Conservation (phyloP, 129 eudicot genomes). For the Tanacetum coccineum region DNA sequence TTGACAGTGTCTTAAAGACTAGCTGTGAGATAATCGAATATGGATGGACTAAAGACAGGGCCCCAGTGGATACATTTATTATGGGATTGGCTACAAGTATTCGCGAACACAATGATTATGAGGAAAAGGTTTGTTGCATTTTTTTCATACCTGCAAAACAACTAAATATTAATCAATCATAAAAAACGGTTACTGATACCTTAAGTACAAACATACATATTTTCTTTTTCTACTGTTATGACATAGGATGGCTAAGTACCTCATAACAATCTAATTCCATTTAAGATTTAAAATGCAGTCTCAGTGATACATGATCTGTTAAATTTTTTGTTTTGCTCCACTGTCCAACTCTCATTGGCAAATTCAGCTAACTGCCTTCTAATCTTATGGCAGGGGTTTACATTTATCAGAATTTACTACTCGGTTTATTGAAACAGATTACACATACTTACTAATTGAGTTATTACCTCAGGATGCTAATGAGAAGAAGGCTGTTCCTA, state of each 20-base stretch:
- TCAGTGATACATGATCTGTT: too few relatives aligned
- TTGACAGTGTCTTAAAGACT: conserved; percentile 69
- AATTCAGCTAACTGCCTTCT: too few relatives aligned
- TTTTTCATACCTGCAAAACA: neutral
- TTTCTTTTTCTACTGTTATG: too few relatives aligned
- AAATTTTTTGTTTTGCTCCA: too few relatives aligned
- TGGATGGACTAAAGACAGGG: conserved; percentile 90
- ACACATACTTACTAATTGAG: neutral
- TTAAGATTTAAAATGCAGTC: too few relatives aligned
- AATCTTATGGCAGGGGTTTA: neutral
- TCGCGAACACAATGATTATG: conserved; percentile 82
- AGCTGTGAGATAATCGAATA: conserved; percentile 87
- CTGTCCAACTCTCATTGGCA: too few relatives aligned
- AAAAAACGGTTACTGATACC: too few relatives aligned
- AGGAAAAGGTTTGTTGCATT: conserved; percentile 75
- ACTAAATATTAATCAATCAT: too few relatives aligned
- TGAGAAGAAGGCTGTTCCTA: conserved; percentile 62
- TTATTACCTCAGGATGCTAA: conserved; percentile 50
- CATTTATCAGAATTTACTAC: neutral
- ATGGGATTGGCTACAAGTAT: conserved; percentile 82
- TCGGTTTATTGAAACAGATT: conserved; percentile 2
- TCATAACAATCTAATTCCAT: too few relatives aligned
- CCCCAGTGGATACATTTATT: conserved; percentile 92
- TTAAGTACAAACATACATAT: too few relatives aligned
- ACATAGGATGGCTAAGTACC: too few relatives aligned